A percentile compares a stretch with the other conserved stretches of the same genome.
Conservation (phyloP, 371 early-diverging fungal species). For the Rhizopus stolonifer region DNA sequence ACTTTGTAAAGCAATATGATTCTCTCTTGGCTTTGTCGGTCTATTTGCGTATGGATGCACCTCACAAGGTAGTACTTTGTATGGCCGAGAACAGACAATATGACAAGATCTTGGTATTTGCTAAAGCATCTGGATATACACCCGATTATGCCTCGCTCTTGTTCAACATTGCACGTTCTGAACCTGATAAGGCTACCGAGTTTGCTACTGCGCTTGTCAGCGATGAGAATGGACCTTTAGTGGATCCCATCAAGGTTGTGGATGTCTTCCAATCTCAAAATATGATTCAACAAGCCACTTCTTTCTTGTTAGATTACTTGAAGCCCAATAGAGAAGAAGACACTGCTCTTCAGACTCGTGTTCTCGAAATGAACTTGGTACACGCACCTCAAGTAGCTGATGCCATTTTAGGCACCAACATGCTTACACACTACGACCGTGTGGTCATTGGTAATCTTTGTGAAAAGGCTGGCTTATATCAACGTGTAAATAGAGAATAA, state of each 20-base stretch:
- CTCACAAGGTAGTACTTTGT: conserved; percentile 90
- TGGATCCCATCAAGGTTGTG: conserved; percentile 84
- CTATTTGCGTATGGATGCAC: conserved; percentile 91
- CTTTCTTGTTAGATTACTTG: conserved; percentile 93
- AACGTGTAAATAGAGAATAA: conserved; percentile 62
- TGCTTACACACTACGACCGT: conserved; percentile 95
- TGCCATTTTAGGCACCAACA: conserved; percentile 93
- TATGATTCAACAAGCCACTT: conserved; percentile 94
- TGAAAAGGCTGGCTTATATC: conserved; percentile 96
- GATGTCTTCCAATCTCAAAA: conserved; percentile 90
- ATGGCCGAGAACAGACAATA: conserved; percentile 96
- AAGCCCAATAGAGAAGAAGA: conserved; percentile 90
- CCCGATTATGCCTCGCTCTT: conserved; percentile 92
- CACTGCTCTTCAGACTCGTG: conserved; percentile 88
- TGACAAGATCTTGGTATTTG: conserved; percentile 93
- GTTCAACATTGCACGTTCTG: conserved; percentile 84
- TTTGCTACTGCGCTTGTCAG: conserved; percentile 89
- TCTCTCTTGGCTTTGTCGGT: conserved; percentile 90
- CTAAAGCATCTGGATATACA: conserved; percentile 89
- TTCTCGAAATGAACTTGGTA: conserved; percentile 96
- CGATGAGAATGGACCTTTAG: conserved; percentile 79
- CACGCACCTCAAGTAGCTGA: conserved; percentile 98
- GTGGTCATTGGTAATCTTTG: conserved; percentile 88
- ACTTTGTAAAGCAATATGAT: conserved; percentile 93
- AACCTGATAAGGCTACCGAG: conserved; percentile 92